These are phyloP conservation scores for Wickerhamiella sorbophila DNA, from an alignment of 805 yeast species.

Conservation along the genomic window DNA sequence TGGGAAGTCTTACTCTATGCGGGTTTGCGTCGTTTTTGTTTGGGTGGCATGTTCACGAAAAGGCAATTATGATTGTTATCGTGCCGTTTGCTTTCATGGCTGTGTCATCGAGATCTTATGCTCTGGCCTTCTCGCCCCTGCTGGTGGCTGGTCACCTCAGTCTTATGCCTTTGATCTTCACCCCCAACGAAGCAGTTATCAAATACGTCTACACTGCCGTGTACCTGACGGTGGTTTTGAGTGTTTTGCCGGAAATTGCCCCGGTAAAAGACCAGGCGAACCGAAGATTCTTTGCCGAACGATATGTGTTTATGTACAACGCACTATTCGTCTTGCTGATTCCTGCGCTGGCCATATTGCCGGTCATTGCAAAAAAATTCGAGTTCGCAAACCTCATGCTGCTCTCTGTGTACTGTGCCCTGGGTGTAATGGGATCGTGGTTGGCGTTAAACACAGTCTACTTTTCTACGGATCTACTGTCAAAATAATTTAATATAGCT, in stretches of 20 bases:
- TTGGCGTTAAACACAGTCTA: constrained; percentile 28
- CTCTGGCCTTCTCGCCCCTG: constrained; percentile 56
- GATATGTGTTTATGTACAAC: constrained; percentile 39
- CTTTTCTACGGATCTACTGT: background rate
- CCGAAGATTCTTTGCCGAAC: constrained; percentile 5
- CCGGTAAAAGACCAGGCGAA: constrained; percentile 11
- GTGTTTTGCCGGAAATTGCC: constrained; percentile 45
- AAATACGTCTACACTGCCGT: constrained; percentile 65
- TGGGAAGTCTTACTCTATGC: constrained; percentile 76
- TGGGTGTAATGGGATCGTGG: constrained; percentile 82
- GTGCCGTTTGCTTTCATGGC: constrained; percentile 76
- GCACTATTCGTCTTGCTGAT: constrained; percentile 56
- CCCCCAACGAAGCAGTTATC: constrained; percentile 64
- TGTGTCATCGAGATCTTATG: constrained; percentile 51
- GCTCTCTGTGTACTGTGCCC: constrained; percentile 70
- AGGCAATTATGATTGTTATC: constrained; percentile 80
- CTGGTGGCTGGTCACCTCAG: constrained; percentile 75
- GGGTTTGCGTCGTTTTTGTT: constrained; percentile 83
- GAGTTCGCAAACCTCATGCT: constrained; percentile 72
- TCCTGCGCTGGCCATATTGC: constrained; percentile 40
- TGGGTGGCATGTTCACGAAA: constrained; percentile 99
- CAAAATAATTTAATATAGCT: background rate
- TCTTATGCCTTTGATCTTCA: constrained; percentile 71
- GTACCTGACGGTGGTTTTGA: constrained; percentile 70
- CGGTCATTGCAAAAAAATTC: constrained; percentile 37